These are phyloP conservation scores for Camptophora hylomeconis DNA, from an alignment of 2,329 filamentous ascomycete genomes.

Conservation along the genomic window DNA sequence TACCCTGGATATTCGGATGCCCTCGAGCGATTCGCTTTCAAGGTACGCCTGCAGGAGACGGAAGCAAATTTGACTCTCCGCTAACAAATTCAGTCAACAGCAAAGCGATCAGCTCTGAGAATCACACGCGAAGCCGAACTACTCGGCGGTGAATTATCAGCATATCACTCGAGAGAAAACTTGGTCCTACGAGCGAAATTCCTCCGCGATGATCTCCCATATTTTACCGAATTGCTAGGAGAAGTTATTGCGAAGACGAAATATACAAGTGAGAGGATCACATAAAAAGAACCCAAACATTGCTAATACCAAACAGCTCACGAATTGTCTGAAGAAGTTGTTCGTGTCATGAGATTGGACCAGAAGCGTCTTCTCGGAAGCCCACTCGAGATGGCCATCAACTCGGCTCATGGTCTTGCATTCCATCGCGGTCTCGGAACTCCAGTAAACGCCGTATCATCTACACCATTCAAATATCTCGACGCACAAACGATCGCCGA, in stretches of 20 bases:
- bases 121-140: slow-evolving; percentile 94
- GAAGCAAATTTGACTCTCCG: slow-evolving; percentile 4
- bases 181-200: slow-evolving; percentile 89
- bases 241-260: slow-evolving; percentile 84
- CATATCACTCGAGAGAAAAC: slow-evolving; percentile 87
- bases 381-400: slow-evolving; percentile 60
- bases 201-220: slow-evolving; percentile 87
- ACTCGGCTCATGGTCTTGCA: slow-evolving; percentile 72
- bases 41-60: slow-evolving; percentile 46
- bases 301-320: slow-evolving; percentile 45
- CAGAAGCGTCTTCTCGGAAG: slow-evolving; percentile 57
- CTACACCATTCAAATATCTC: slow-evolving; percentile 67
- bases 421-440: slow-evolving; percentile 89
- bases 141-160: slow-evolving; percentile 74
- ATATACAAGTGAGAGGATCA: slow-evolving; percentile 47
- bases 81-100: slow-evolving; percentile 53
- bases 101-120: slow-evolving; percentile 75
- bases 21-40: slow-evolving; percentile 93
- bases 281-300: slow-evolving; percentile 6
- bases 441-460: slow-evolving; percentile 58
- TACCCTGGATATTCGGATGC: slow-evolving; percentile 80
- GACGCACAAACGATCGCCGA: slow-evolving; percentile 59
- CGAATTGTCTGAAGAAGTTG: slow-evolving; percentile 81
- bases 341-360: slow-evolving; percentile 61
- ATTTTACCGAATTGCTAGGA: slow-evolving; percentile 89